Evolutionary conservation across 139 green algal genomes (phyloP).

Genomic region (Ostreobium quekettii): DNA sequence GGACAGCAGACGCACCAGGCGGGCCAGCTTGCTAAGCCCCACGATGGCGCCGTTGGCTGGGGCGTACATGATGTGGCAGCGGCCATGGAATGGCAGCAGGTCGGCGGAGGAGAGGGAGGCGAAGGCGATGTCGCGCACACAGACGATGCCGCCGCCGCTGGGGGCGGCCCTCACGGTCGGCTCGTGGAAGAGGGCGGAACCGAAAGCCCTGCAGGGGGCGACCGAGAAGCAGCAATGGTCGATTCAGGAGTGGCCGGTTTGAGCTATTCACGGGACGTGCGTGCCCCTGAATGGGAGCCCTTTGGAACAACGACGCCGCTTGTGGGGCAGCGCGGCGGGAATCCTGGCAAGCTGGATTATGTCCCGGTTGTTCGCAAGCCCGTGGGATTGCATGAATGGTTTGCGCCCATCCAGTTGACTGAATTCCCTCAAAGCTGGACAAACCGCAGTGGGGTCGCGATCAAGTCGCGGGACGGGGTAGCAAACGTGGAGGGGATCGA

Average conservation of each 20-base stretch:
- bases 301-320: not conserved
- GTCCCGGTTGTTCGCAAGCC: not conserved
- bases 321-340: not conserved
- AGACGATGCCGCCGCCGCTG: slow-evolving; percentile 48
- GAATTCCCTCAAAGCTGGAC: too few relatives aligned
- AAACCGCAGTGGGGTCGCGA: too few relatives aligned
- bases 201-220: slow-evolving; percentile 48
- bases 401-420: too few relatives aligned
- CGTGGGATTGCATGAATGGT: not conserved
- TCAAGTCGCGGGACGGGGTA: too few relatives aligned
- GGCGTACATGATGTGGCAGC: slow-evolving; percentile 85
- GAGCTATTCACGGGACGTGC: too few relatives aligned
- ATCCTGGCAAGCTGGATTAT: not conserved
- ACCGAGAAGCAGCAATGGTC: not conserved
- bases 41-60: slow-evolving; percentile 65
- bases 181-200: slow-evolving; percentile 72
- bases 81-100: slow-evolving; percentile 88
- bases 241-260: too few relatives aligned
- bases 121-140: slow-evolving; percentile 89
- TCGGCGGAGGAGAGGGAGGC: slow-evolving; percentile 56
- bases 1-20: slow-evolving; percentile 64
- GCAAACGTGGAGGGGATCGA: too few relatives aligned
- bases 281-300: too few relatives aligned
- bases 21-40: slow-evolving; percentile 77
- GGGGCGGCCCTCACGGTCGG: slow-evolving; percentile 29